Evolutionary conservation across 2,329 filamentous ascomycete species (phyloP).

Genomic region (Fusarium xylarioides): DNA sequence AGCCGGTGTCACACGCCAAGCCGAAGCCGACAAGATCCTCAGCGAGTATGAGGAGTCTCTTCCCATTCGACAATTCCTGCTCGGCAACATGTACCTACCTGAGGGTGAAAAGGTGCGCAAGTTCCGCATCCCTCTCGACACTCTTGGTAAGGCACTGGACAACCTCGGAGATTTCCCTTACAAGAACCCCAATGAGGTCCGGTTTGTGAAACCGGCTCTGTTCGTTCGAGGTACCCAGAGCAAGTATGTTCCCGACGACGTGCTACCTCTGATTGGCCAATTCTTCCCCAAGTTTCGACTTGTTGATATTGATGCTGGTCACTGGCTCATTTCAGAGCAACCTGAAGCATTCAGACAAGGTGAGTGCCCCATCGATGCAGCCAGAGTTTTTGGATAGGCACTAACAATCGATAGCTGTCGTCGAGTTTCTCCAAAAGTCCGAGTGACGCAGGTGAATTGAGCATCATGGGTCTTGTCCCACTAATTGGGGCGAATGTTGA

Average conservation of each 20-base stretch:
- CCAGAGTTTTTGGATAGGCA: neutral
- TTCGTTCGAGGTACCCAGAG: constrained; percentile 83
- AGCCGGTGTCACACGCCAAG: constrained; percentile 71
- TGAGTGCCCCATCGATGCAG: constrained; percentile 49
- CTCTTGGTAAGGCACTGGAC: constrained; percentile 72
- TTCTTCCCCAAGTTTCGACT: constrained; percentile 84
- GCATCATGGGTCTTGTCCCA: constrained; percentile 6
- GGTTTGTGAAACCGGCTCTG: constrained; percentile 80
- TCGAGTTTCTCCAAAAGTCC: constrained; percentile 66
- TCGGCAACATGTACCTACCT: constrained; percentile 80
- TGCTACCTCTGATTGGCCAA: constrained; percentile 78
- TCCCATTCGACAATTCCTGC: constrained; percentile 86
- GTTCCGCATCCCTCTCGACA: constrained; percentile 82
- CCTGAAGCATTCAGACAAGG: constrained; percentile 80
- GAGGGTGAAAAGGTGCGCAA: constrained; percentile 63
- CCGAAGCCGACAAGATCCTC: constrained; percentile 83
- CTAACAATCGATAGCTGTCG: constrained; percentile 58
- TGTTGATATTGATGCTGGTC: constrained; percentile 79
- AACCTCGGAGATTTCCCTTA: constrained; percentile 91
- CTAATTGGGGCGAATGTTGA: constrained; percentile 12
- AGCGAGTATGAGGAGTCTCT: constrained; percentile 76
- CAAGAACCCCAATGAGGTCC: constrained; percentile 71
- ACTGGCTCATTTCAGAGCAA: constrained; percentile 92
- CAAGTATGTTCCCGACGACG: constrained; percentile 82
- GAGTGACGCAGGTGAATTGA: constrained; percentile 49